Percentiles rank a stretch among this genome's conserved stretches.
These are phyloP conservation scores for Boletus subparvulus DNA, from an alignment of 768 basidiomycete genomes.

Conservation along the genomic window DNA sequence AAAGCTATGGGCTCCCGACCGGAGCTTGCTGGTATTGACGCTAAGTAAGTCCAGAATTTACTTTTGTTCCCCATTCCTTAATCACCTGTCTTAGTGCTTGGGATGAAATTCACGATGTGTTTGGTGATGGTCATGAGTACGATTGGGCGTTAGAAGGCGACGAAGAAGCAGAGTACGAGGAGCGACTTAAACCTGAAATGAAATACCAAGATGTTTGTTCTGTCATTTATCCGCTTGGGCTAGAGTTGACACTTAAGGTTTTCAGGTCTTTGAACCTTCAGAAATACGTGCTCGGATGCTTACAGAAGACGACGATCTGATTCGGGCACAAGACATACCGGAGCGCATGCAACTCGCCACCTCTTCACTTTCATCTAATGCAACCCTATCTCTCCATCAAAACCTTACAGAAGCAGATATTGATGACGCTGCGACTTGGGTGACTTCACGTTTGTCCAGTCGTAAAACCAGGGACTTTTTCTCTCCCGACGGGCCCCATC, in stretches of 20 bases:
- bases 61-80: slow-evolving; percentile 1
- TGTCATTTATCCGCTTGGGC: slow-evolving; percentile 4
- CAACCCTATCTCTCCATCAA: slow-evolving; percentile 59
- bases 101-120: slow-evolving; percentile 95
- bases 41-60: slow-evolving; percentile 54
- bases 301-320: slow-evolving; percentile 91
- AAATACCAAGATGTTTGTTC: slow-evolving; percentile 76
- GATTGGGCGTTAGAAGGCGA: slow-evolving; percentile 91
- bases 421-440: slow-evolving; percentile 83
- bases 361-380: slow-evolving; percentile 71
- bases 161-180: slow-evolving; percentile 50
- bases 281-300: slow-evolving; percentile 88
- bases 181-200: slow-evolving; percentile 65
- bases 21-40: slow-evolving; percentile 77
- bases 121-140: slow-evolving; percentile 95
- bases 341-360: slow-evolving; percentile 94
- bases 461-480: slow-evolving; percentile 74
- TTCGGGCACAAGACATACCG: slow-evolving; percentile 86
- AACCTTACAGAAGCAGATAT: slow-evolving; percentile 72
- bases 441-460: slow-evolving; percentile 72
- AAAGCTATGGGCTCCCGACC: slow-evolving; percentile 64
- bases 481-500: slow-evolving; percentile 57
- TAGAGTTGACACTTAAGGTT: slow-evolving; percentile 7
- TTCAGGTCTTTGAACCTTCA: slow-evolving; percentile 94
- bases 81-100: slow-evolving; percentile 62